Percentiles rank a stretch among this genome's conserved stretches.
Conservation (phyloP, 495 filamentous ascomycete genomes). For the Tuber brumale region DNA sequence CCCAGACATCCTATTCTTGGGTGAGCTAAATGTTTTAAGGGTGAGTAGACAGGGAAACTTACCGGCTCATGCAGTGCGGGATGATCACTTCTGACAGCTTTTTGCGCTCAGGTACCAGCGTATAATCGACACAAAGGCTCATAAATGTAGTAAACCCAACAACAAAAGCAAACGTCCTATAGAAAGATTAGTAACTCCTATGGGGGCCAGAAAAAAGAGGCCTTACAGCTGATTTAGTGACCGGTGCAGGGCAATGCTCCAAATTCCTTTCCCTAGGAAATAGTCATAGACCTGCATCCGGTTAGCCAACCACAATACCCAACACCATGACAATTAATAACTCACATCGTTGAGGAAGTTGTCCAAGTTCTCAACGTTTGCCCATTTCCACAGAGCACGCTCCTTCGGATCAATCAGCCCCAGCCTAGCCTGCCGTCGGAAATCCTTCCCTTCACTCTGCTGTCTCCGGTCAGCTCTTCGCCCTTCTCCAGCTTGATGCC, state of each 20-base stretch:
- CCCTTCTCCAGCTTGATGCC: slow-evolving; percentile 5
- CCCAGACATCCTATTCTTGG: slow-evolving; percentile 62
- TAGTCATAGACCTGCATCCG: slow-evolving; percentile 68
- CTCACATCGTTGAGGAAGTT: slow-evolving; percentile 67
- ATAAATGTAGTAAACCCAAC: slow-evolving; percentile 79
- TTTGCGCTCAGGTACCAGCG: slow-evolving; percentile 64
- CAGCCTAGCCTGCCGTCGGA: slow-evolving; percentile 44
- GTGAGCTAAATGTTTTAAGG: slow-evolving; percentile 7
- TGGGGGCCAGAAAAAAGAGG: not conserved
- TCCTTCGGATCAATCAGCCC: slow-evolving; percentile 61
- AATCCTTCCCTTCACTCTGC: slow-evolving; percentile 41
- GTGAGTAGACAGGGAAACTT: slow-evolving; percentile 4
- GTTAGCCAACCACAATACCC: slow-evolving; percentile 5
- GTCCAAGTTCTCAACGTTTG: slow-evolving; percentile 86
- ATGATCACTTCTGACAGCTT: slow-evolving; percentile 70
- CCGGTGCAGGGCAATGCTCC: slow-evolving; percentile 74
- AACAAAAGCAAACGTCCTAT: slow-evolving; percentile 66
- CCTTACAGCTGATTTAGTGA: slow-evolving; percentile 67
- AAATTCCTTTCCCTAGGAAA: slow-evolving; percentile 76
- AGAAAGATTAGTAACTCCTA: slow-evolving; percentile 6
- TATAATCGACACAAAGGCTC: slow-evolving; percentile 79
- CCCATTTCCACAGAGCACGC: slow-evolving; percentile 92
- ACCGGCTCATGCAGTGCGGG: slow-evolving; percentile 62
- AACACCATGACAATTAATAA: not conserved
- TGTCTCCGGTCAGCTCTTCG: slow-evolving; percentile 6